Evolutionary conservation across 208 protist genomes (phyloP), one percentile per base, ranked within the genome.

Genomic region (Acanthamoeba royreba): DNA sequence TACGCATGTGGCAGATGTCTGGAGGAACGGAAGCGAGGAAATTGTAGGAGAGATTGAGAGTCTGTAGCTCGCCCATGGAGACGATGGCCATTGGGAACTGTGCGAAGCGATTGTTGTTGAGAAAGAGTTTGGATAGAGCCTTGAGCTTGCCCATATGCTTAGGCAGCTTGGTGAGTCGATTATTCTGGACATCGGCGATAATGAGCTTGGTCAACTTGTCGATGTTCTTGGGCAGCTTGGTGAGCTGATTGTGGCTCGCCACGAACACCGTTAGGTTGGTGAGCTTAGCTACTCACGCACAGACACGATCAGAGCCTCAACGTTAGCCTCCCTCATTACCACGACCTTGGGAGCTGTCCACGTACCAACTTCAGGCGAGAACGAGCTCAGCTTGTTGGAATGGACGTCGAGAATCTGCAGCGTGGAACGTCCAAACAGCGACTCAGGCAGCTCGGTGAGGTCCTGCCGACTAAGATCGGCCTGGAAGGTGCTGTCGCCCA

Each of bases 21-120:
- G 47, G 19, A 13, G 83, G 83, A 13, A 90, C 40, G 47, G 38
- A 52, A 22, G 47, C 47, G 8, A 90, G 43, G 40, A 90, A 90
- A 28, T 90, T 90, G 83, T 72, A 90, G 28, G 83, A 90, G 35
- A 90, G 83, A 28, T 90, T 90, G 83, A 90, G 83, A 5, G 55
- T 72, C 43, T 90, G 83, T 13, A 90, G 47, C 55, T 90, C 83
- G 47, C 45, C 40, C 83, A 90, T 90, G 33, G 15, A 4, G 28
- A 90, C 25, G 31, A 90, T 0, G 4, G 28, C 47, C 5, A 35
- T 25, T 4, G 83, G 83, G 83, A 90, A 90, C 17, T 72, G 53
- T 11, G 83, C 83, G 19, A 90, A 42, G 19, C 55, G 83, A 42
- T 90, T 90, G 49, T 38, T 47, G 52, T 72, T 90, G 49, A 90